Evolutionary conservation across 768 basidiomycete genomes (phyloP).

Genomic region (Tylopilus cervinicoccineus): DNA sequence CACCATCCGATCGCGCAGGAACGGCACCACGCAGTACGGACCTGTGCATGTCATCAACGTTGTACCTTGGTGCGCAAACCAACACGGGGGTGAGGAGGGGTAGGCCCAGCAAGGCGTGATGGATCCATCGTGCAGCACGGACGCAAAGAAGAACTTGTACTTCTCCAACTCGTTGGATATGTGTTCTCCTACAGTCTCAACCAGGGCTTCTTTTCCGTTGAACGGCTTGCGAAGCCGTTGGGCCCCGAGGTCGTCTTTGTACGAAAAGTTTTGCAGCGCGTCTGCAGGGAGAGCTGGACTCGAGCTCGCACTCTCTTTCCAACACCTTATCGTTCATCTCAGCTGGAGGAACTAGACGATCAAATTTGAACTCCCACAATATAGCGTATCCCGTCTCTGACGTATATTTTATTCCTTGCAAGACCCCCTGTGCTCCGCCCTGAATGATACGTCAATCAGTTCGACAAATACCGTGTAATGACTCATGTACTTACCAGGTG

Average conservation of each 20-base stretch:
- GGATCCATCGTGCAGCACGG: neutral
- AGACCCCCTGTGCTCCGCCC: constrained; percentile 3
- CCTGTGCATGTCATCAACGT: neutral
- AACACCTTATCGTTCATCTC: neutral
- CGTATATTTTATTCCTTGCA: constrained; percentile 1
- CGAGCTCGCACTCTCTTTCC: neutral
- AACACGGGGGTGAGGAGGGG: neutral
- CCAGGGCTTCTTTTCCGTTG: neutral
- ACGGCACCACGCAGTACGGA: constrained; percentile 7
- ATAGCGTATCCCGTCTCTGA: constrained; percentile 4
- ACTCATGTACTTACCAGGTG: neutral
- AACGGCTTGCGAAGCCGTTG: constrained; percentile 4
- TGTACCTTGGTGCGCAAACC: neutral
- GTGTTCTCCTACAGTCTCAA: neutral
- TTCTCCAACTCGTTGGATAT: neutral
- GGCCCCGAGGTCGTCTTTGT: constrained; percentile 1
- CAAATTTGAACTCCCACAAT: neutral
- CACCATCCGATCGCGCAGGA: neutral
- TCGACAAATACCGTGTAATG: neutral
- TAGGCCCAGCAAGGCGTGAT: neutral
- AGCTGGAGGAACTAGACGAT: neutral
- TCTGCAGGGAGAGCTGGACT: neutral
- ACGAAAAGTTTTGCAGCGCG: neutral
- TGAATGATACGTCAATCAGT: neutral
- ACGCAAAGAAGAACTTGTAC: neutral